Evolutionary conservation across 768 basidiomycete species (phyloP).

Genomic region (Epithele typhae): DNA sequence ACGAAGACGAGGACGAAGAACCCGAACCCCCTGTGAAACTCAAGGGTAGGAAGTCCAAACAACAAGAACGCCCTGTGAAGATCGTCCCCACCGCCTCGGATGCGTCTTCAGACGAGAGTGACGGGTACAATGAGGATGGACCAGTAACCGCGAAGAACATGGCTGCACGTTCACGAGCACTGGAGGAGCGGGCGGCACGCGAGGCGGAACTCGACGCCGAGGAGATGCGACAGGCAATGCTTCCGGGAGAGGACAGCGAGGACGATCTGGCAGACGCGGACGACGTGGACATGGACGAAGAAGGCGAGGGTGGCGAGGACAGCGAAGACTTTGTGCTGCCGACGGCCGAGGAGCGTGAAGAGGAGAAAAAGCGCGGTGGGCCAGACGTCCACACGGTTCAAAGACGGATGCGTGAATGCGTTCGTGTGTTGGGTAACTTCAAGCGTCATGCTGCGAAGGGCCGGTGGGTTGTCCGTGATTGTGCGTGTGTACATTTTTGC

Average conservation of each 20-base stretch:
- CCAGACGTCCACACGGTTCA: constrained; percentile 76
- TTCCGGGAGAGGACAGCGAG: constrained; percentile 41
- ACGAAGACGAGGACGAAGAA: constrained; percentile 36
- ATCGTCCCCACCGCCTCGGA: constrained; percentile 50
- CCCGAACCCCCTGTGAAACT: constrained; percentile 26
- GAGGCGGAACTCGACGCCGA: constrained; percentile 68
- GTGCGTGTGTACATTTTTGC: too few species aligned
- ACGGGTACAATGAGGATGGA: constrained; percentile 37
- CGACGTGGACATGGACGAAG: constrained; percentile 32
- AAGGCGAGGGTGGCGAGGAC: constrained; percentile 32
- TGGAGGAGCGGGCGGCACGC: constrained; percentile 61
- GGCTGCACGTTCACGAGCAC: constrained; percentile 72
- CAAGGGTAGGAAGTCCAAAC: constrained; percentile 51
- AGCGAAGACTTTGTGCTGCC: constrained; percentile 58
- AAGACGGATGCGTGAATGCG: constrained; percentile 73
- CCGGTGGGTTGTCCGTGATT: constrained; percentile 41
- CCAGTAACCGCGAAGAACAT: constrained; percentile 76
- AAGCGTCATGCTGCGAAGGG: constrained; percentile 60
- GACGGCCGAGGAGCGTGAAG: constrained; percentile 65
- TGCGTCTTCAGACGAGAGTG: constrained; percentile 36
- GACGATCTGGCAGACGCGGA: constrained; percentile 44
- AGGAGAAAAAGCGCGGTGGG: constrained; percentile 63
- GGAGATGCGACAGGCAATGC: constrained; percentile 56
- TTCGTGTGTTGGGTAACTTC: constrained; percentile 69
- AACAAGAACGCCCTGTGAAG: constrained; percentile 42